A percentile compares a stretch with the other conserved stretches of the same genome.
These are phyloP conservation scores for Kalanchoe fedtschenkoi DNA, from an alignment of 164 flowering plant genomes.

Conservation along the genomic window DNA sequence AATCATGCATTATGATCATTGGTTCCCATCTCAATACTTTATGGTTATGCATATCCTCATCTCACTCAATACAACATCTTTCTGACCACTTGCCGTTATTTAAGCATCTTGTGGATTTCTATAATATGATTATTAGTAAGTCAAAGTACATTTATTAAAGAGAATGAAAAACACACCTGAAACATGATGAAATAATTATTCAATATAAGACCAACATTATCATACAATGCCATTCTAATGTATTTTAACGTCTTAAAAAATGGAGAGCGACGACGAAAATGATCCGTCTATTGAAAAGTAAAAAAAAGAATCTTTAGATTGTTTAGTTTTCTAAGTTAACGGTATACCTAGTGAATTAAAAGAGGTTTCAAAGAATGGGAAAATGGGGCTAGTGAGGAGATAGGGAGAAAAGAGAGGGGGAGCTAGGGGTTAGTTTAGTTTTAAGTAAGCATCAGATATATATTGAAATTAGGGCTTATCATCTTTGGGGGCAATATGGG, in stretches of 20 bases:
- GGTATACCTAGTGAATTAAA: too few species aligned
- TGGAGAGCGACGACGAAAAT: too few species aligned
- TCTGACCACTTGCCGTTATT: neutral
- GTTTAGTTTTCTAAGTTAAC: too few species aligned
- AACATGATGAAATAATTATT: neutral
- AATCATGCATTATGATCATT: constrained; percentile 4
- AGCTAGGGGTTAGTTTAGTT: too few species aligned
- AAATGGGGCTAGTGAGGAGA: too few species aligned
- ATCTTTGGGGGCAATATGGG: constrained; percentile 4
- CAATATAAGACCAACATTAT: too few species aligned
- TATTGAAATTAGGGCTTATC: neutral
- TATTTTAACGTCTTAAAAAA: too few species aligned
- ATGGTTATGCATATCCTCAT: neutral
- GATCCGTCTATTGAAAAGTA: too few species aligned
- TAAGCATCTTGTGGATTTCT: neutral
- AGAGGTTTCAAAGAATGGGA: too few species aligned
- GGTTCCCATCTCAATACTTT: constrained; percentile 1
- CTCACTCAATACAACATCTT: constrained; percentile 1
- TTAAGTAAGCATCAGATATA: neutral
- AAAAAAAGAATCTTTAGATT: too few species aligned
- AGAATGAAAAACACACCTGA: constrained; percentile 1
- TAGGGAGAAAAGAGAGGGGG: too few species aligned
- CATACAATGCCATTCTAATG: too few species aligned
- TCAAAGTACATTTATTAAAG: neutral
- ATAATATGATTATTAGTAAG: neutral